A percentile compares a stretch with the other conserved stretches of the same genome.
Conservation (phyloP, 345 rosid species). For the Citrus inodora region DNA sequence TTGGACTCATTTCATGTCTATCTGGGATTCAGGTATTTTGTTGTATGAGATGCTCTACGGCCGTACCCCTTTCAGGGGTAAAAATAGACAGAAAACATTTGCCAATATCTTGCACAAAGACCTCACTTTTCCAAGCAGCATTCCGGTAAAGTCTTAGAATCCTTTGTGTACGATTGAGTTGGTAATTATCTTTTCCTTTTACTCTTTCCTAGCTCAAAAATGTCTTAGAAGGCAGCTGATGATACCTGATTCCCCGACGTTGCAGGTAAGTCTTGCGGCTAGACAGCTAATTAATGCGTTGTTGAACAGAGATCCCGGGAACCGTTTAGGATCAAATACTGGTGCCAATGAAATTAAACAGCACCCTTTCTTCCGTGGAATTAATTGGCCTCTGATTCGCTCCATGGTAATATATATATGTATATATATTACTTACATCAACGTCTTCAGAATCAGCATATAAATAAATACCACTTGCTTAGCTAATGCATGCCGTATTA, state of each 20-base stretch:
- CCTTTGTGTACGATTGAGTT: background rate
- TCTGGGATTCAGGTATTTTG: constrained; percentile 58
- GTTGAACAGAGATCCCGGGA: constrained; percentile 64
- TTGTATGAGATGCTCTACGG: constrained; percentile 98
- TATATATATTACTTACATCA: background rate
- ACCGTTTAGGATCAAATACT: constrained; percentile 69
- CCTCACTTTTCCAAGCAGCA: constrained; percentile 95
- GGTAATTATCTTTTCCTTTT: background rate
- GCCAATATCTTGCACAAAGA: constrained; percentile 90
- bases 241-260: constrained; percentile 2
- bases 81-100: constrained; percentile 95
- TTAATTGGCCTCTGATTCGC: constrained; percentile 91
- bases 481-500: background rate
- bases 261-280: constrained; percentile 84
- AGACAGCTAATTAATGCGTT: constrained; percentile 77
- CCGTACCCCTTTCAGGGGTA: constrained; percentile 94
- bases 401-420: constrained; percentile 54
- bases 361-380: constrained; percentile 84
- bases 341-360: constrained; percentile 90
- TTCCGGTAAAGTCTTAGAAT: constrained; percentile 44
- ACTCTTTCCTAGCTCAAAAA: background rate
- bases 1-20: constrained; percentile 1
- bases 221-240: background rate
- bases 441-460: background rate
- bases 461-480: too few species aligned